Evolutionary conservation across 2,329 filamentous ascomycete genomes (phyloP).

Genomic region (Monosporascus sp.): DNA sequence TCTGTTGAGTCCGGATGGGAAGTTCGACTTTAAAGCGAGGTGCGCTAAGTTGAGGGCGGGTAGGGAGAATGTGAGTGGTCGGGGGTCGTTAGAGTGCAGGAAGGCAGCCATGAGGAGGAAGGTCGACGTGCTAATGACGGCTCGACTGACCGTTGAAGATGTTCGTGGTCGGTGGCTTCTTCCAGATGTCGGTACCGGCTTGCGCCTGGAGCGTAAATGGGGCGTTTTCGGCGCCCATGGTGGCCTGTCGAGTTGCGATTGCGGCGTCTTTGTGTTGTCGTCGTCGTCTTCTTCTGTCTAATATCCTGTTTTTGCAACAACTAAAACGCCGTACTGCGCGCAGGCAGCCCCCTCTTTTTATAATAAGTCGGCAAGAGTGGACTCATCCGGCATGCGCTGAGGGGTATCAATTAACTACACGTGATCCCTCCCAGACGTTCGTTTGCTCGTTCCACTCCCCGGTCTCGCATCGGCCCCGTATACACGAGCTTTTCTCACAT

Average conservation of each 20-base stretch:
- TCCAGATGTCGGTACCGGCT: slow-evolving; percentile 55
- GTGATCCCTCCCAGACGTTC: too few species aligned
- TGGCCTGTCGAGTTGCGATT: neutral
- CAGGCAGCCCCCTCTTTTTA: neutral
- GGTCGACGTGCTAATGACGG: neutral
- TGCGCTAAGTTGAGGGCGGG: too few species aligned
- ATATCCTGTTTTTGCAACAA: neutral
- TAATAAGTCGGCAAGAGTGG: neutral
- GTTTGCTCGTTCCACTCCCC: too few species aligned
- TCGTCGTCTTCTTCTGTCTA: neutral
- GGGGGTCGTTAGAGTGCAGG: too few species aligned
- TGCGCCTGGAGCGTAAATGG: slow-evolving; percentile 38
- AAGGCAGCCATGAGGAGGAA: slow-evolving; percentile 23
- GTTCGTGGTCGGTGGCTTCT: slow-evolving; percentile 48
- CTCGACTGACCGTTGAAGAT: slow-evolving; percentile 40
- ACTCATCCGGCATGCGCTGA: neutral
- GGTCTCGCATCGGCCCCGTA: too few species aligned
- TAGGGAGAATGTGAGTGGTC: too few species aligned
- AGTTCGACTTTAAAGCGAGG: too few species aligned
- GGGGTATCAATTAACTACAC: neutral
- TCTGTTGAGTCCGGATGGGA: neutral
- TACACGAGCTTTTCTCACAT: too few species aligned
- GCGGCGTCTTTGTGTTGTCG: neutral
- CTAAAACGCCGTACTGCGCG: neutral
- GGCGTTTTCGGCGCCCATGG: slow-evolving; percentile 4